A percentile compares a stretch with the other conserved stretches of the same genome.
phyloP scores from a whole-genome alignment of 2,329 filamentous ascomycete species.

The Colletotrichum sansevieriae region DNA sequence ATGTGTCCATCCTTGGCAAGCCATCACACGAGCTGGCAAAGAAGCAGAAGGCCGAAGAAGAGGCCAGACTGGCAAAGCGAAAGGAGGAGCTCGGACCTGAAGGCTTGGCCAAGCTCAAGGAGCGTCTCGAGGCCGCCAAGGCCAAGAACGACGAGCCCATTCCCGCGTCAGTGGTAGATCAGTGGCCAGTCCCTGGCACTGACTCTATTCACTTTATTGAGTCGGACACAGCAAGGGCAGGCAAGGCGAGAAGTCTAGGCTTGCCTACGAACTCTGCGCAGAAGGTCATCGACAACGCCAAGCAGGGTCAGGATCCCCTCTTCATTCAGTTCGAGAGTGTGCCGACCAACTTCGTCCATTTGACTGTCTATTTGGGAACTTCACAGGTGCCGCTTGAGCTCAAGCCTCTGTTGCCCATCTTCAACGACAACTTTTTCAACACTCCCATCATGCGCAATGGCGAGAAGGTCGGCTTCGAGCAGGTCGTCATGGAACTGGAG shows the following conservation, averaged over 20 bases:
- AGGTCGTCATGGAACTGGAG: conserved; percentile 92
- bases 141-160: conserved; percentile 90
- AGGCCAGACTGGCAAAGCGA: conserved; percentile 81
- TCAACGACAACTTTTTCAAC: conserved; percentile 94
- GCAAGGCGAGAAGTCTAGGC: conserved; percentile 80
- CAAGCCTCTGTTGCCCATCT: conserved; percentile 86
- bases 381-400: conserved; percentile 81
- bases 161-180: conserved; percentile 82
- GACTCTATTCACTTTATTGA: conserved; percentile 97
- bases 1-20: conserved; percentile 89
- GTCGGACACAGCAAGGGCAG: conserved; percentile 85
- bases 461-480: conserved; percentile 85
- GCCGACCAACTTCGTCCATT: conserved; percentile 90
- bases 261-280: conserved; percentile 78
- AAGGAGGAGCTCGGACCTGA: conserved; percentile 85
- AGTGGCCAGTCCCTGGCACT: conserved; percentile 84
- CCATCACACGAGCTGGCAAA: conserved; percentile 85
- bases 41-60: conserved; percentile 85
- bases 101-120: conserved; percentile 79
- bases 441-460: conserved; percentile 85
- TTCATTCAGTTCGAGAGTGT: conserved; percentile 99
- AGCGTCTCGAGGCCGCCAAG: conserved; percentile 86
- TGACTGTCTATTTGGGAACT: conserved; percentile 85
- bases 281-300: conserved; percentile 78
- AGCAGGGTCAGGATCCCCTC: conserved; percentile 73